A percentile compares a stretch with the other conserved stretches of the same genome.
Conservation (phyloP, 139 green algal species). For the Yamagishiella unicocca region DNA sequence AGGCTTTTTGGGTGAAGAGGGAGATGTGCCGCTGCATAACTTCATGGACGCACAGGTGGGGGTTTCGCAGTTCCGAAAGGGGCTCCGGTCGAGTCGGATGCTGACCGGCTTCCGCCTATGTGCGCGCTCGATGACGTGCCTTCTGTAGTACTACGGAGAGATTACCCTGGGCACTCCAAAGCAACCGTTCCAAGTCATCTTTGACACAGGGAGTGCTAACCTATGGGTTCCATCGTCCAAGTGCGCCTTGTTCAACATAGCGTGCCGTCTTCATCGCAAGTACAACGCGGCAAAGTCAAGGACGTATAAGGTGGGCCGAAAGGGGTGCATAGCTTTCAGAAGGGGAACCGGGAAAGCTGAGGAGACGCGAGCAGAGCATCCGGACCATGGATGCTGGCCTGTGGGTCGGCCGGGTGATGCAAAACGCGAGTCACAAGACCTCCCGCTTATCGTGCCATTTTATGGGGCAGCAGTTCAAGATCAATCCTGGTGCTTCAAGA, state of each 20-base stretch:
- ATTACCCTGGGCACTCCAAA: slow-evolving; percentile 91
- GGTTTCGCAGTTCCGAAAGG: not conserved
- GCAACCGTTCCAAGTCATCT: slow-evolving; percentile 95
- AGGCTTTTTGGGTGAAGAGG: not conserved
- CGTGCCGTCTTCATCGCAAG: slow-evolving; percentile 92
- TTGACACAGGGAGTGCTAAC: slow-evolving; percentile 96
- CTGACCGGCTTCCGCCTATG: no score
- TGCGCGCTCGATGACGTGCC: no score
- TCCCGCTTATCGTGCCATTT: no score
- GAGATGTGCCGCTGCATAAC: slow-evolving; percentile 70
- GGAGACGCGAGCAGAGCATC: no score
- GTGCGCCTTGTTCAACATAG: slow-evolving; percentile 91
- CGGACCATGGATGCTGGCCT: no score
- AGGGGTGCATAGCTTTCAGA: not conserved
- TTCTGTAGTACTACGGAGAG: slow-evolving; percentile 95
- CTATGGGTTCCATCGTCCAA: slow-evolving; percentile 93
- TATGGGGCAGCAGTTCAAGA: no score
- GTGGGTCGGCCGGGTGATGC: no score
- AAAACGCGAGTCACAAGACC: no score
- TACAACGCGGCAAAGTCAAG: slow-evolving; percentile 84
- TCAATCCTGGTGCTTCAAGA: no score
- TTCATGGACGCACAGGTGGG: slow-evolving; percentile 80
- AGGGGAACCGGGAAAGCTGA: not conserved
- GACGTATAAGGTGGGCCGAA: slow-evolving; percentile 76
- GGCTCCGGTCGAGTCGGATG: no score